phyloP scores from a whole-genome alignment of 495 filamentous ascomycete species.

The Penicillium maclennaniae region DNA sequence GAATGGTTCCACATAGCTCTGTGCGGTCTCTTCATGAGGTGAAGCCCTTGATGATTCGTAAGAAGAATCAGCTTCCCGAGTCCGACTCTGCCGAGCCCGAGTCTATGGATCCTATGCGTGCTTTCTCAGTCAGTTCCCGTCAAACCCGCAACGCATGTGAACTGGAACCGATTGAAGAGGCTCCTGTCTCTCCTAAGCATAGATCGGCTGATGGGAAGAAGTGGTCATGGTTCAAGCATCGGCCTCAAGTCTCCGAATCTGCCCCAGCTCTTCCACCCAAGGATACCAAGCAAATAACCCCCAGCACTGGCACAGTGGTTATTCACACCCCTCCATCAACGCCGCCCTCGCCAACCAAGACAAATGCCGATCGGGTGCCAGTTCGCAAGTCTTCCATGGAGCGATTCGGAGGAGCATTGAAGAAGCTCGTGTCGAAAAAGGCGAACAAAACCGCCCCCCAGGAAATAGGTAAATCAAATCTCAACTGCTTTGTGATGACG shows the following conservation, averaged over 20 bases:
- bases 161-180: slow-evolving; percentile 32
- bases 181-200: slow-evolving; percentile 26
- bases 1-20: slow-evolving; percentile 45
- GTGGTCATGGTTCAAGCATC: slow-evolving; percentile 63
- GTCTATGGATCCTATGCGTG: neutral
- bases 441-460: slow-evolving; percentile 19
- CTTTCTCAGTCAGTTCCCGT: slow-evolving; percentile 19
- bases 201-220: slow-evolving; percentile 45
- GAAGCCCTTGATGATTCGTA: slow-evolving; percentile 53
- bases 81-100: slow-evolving; percentile 1
- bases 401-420: slow-evolving; percentile 24
- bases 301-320: slow-evolving; percentile 26
- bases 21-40: slow-evolving; percentile 36
- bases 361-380: neutral
- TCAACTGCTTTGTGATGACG: neutral
- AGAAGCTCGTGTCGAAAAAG: slow-evolving; percentile 35
- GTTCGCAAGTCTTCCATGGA: slow-evolving; percentile 27
- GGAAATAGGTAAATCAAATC: slow-evolving; percentile 21
- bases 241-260: slow-evolving; percentile 41
- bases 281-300: slow-evolving; percentile 19
- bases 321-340: slow-evolving; percentile 18
- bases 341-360: neutral
- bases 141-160: slow-evolving; percentile 16
- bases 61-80: slow-evolving; percentile 34
- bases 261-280: slow-evolving; percentile 14